These are phyloP conservation scores for Tilletiaria anomala DNA, from an alignment of 1,284 basidiomycete genomes.

Conservation along the genomic window DNA sequence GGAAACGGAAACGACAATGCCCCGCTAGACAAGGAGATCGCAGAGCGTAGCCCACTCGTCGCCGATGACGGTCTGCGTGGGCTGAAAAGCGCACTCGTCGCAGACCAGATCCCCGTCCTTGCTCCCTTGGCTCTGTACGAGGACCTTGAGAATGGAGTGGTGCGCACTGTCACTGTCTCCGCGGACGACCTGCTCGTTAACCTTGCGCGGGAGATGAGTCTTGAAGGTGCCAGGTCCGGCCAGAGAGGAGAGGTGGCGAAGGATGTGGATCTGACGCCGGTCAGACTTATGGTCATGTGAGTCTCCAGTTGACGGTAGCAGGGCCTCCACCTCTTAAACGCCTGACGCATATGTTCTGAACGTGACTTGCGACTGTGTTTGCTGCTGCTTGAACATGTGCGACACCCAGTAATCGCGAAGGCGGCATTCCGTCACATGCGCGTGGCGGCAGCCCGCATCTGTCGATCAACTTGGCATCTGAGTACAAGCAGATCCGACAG, in stretches of 20 bases:
- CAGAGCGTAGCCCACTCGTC: conserved; percentile 40
- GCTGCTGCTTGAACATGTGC: neutral
- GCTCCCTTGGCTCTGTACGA: conserved; percentile 87
- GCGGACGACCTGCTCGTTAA: conserved; percentile 84
- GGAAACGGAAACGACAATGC: no score
- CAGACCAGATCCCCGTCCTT: conserved; percentile 89
- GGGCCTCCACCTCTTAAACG: neutral
- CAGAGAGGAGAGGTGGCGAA: conserved; percentile 4
- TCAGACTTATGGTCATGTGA: conserved; percentile 83
- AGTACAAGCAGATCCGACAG: conserved; percentile 68
- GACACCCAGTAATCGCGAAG: conserved; percentile 57
- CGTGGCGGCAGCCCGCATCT: conserved; percentile 87
- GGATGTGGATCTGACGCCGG: conserved; percentile 44
- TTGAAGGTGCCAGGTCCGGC: neutral
- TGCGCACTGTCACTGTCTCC: conserved; percentile 67
- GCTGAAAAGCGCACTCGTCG: conserved; percentile 70
- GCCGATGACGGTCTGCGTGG: conserved; percentile 60
- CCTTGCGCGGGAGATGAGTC: conserved; percentile 67
- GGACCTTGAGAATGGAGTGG: conserved; percentile 44
- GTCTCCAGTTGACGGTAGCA: neutral
- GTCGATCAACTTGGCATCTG: conserved; percentile 81
- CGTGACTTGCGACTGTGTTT: neutral
- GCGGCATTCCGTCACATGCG: conserved; percentile 93
- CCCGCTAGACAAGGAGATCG: conserved; percentile 3
- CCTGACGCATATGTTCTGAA: neutral